Base-by-base conservation (phyloP, 148 eudicot genomes). In the Nepenthes mirabilis region DNA sequence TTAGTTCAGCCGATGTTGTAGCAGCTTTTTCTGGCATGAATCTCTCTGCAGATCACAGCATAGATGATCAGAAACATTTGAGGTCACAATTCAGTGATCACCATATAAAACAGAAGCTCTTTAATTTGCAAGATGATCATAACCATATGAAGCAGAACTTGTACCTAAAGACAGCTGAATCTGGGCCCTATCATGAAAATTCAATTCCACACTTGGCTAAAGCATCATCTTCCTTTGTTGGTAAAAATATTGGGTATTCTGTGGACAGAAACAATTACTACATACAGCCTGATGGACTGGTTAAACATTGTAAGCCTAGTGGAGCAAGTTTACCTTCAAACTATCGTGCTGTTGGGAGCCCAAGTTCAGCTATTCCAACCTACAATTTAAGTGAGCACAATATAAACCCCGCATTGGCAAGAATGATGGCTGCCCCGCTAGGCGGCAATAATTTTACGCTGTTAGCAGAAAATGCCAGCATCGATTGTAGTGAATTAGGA, bases 11-110 rank as follows among this genome's bases (percentile, higher is more conserved):
- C 12, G 75, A 78, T 74, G 62, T 84, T 53, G 84, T 74, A 4
- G 61, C 83, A 65, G 87, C 90, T 63, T 74, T 87, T 56, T 82
- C 95, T 36, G 84, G 81, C 52, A 69, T 82, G 87, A 70, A 67
- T 56, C 64, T 87, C 14, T 74, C 90, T 11, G 70, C 62, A 2
- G 77, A 76, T 66, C 71, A 67, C 47, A 74, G 68, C 63, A 63
- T 73, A 14, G 77, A 79, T 53, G 80, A 80, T 55, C 84, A 73
- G 71, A 77, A 73, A 53, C 78, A 69, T 61, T 53, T 72, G 43
- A 77, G 68, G 48, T 67, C 72, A 5, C 78, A 74, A 4, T 63
- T 65, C 68, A 62, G 70, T 59, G 75, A 72, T 73, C 66, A 74
- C 50, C 52, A 11, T 49, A n/a, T 49, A 5, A 49, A 49, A 49